Percentiles rank a stretch among this genome's conserved stretches.
These are phyloP conservation scores for Ophiostoma pallidulum DNA, from an alignment of 2,329 filamentous ascomycete species.

Conservation along the genomic window DNA sequence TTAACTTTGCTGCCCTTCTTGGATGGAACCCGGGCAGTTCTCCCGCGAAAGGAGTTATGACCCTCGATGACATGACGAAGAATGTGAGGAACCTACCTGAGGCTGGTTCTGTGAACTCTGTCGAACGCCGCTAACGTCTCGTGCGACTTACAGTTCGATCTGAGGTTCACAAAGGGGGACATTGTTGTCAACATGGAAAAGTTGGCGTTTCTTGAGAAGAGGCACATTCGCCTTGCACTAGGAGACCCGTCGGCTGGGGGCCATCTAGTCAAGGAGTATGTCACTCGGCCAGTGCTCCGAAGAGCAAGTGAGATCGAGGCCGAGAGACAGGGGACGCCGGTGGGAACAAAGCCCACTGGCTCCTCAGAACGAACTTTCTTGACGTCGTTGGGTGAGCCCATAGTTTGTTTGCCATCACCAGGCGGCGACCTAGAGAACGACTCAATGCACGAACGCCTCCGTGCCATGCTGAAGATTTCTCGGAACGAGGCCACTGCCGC, in stretches of 20 bases:
- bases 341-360: background rate
- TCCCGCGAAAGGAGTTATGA: conserved; percentile 57
- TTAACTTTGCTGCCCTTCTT: conserved; percentile 76
- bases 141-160: conserved; percentile 56
- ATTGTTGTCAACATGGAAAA: conserved; percentile 75
- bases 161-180: conserved; percentile 87
- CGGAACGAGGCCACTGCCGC: conserved; percentile 12
- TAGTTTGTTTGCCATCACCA: background rate
- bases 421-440: background rate
- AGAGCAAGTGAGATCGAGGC: conserved; percentile 14
- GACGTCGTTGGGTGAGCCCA: conserved; percentile 2
- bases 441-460: conserved; percentile 6
- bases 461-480: conserved; percentile 13
- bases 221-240: conserved; percentile 19
- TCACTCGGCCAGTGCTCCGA: conserved; percentile 18
- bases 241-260: conserved; percentile 9
- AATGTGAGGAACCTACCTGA: conserved; percentile 41
- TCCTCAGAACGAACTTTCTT: background rate
- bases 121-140: background rate
- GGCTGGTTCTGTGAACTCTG: background rate
- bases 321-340: background rate
- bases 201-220: conserved; percentile 63
- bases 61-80: conserved; percentile 58
- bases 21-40: conserved; percentile 61
- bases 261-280: conserved; percentile 11